These are phyloP conservation scores for Xylaria sp. DNA, from an alignment of 2,329 filamentous ascomycete species.

Conservation along the genomic window DNA sequence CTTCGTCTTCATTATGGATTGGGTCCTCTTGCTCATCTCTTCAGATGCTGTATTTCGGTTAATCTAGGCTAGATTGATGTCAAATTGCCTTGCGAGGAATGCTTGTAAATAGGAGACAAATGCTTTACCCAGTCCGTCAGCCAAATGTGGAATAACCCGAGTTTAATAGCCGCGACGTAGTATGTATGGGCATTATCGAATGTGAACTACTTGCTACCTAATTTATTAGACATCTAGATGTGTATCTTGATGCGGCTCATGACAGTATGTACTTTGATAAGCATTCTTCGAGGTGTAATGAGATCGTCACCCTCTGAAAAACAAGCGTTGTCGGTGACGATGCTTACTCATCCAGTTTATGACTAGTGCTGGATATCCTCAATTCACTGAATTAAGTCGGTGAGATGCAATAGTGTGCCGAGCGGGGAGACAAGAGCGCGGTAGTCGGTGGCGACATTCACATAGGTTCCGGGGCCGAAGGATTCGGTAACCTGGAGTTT, in stretches of 20 bases:
- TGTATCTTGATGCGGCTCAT: not conserved
- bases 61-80: no score
- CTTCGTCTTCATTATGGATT: no score
- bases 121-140: no score
- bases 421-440: not conserved
- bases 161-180: not conserved
- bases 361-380: not conserved
- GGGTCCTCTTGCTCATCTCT: no score
- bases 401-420: no score
- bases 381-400: no score
- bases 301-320: not conserved
- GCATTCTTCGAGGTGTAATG: not conserved
- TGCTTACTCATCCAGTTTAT: not conserved
- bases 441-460: conserved; percentile 8
- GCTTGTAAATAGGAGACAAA: no score
- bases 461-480: conserved; percentile 11
- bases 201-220: not conserved
- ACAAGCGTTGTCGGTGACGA: not conserved
- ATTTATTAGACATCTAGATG: not conserved
- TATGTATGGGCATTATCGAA: no score
- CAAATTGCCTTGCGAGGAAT: no score
- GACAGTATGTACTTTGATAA: not conserved
- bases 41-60: no score
- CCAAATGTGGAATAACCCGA: no score
- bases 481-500: conserved; percentile 3